phyloP scores from a whole-genome alignment of 2,329 filamentous ascomycete genomes.

The Monosporascus sp. region DNA sequence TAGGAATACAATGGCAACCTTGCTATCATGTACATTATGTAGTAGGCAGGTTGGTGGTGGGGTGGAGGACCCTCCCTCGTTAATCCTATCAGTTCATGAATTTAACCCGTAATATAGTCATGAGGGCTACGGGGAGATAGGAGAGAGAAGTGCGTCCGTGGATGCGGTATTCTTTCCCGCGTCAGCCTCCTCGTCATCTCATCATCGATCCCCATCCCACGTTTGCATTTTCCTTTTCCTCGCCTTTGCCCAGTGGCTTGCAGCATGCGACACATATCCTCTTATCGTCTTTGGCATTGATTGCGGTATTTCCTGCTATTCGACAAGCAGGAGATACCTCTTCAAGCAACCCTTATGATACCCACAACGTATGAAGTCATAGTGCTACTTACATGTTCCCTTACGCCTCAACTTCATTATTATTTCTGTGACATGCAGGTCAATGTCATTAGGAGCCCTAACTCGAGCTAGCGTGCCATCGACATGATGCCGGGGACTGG shows the following conservation, averaged over 20 bases:
- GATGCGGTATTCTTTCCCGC: not conserved
- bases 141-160: no score
- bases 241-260: not conserved
- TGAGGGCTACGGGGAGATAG: no score
- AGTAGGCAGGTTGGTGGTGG: no score
- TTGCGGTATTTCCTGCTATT: not conserved
- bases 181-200: not conserved
- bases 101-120: no score
- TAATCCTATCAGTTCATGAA: no score
- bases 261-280: not conserved
- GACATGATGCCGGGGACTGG: not conserved
- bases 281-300: not conserved
- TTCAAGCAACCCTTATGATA: no score
- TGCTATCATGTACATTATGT: no score
- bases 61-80: no score
- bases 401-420: not conserved
- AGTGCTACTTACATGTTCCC: not conserved
- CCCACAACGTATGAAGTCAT: not conserved
- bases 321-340: no score
- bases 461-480: not conserved
- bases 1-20: no score
- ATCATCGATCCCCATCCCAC: no score
- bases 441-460: not conserved
- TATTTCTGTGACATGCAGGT: not conserved
- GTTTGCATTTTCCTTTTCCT: not conserved